A percentile compares a stretch with the other conserved stretches of the same genome.
Conservation (phyloP, 257 asterid genomes). For the Solanum piurae region DNA sequence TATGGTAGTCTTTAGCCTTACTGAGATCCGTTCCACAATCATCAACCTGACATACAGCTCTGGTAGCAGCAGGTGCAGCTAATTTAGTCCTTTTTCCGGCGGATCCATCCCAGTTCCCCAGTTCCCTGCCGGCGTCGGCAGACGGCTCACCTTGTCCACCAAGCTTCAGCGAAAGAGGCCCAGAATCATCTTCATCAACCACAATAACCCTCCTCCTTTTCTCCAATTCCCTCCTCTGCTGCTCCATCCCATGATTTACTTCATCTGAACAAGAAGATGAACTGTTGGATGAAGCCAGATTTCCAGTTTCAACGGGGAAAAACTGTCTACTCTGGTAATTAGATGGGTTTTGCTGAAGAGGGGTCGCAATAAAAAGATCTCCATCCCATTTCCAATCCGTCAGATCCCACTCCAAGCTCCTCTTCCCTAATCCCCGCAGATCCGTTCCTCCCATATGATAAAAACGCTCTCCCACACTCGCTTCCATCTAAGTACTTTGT, state of each 20-base stretch:
- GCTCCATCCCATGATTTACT: constrained; percentile 10
- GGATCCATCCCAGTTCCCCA: constrained; percentile 16
- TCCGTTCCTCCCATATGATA: constrained; percentile 30
- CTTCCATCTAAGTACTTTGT: constrained; percentile 24
- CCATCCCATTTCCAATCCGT: constrained; percentile 76
- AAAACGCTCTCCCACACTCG: constrained; percentile 25
- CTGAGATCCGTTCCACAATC: constrained; percentile 63
- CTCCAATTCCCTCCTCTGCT: constrained; percentile 29
- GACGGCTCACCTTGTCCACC: constrained; percentile 23
- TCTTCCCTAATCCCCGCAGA: constrained; percentile 25
- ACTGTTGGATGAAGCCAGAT: constrained; percentile 27
- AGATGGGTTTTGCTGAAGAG: constrained; percentile 20
- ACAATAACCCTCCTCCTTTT: constrained; percentile 43
- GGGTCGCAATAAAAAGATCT: constrained; percentile 58
- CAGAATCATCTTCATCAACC: constrained; percentile 18
- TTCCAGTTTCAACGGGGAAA: constrained; percentile 35
- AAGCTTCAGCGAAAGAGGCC: constrained; percentile 39
- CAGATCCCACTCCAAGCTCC: constrained; percentile 64
- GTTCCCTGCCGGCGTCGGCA: not conserved
- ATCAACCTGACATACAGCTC: constrained; percentile 67
- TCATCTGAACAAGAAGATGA: constrained; percentile 57
- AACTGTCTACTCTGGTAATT: constrained; percentile 30
- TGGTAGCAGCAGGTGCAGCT: constrained; percentile 8
- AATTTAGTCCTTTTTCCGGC: constrained; percentile 61
- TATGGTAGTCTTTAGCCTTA: constrained; percentile 67